These are phyloP conservation scores for Erysimum cheiri DNA, from an alignment of 441 rosid genomes.

Conservation along the genomic window DNA sequence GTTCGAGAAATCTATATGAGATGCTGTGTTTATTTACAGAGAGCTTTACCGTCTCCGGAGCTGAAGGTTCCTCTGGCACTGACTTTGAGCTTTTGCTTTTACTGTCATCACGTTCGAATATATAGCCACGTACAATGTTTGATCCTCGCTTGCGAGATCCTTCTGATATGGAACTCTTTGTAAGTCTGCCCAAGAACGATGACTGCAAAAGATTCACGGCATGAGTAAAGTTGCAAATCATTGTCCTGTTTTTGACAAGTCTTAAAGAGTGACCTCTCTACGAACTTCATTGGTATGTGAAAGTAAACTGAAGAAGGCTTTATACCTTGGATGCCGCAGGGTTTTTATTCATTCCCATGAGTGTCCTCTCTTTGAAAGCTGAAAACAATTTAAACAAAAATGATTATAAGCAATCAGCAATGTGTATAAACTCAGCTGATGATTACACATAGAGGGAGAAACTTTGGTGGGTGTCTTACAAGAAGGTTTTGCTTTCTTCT, in stretches of 20 bases:
- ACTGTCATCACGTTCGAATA: conserved; percentile 85
- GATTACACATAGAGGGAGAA: conserved; percentile 27
- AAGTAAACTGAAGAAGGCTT: conserved; percentile 32
- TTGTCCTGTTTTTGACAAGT: conserved; percentile 1
- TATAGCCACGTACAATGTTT: conserved; percentile 62
- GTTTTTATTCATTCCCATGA: conserved; percentile 54
- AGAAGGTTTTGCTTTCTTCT: conserved; percentile 66
- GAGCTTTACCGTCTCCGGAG: conserved; percentile 59
- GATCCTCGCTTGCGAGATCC: conserved; percentile 62
- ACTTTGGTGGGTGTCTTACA: conserved; percentile 52
- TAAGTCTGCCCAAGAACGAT: conserved; percentile 71
- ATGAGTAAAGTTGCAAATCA: conserved; percentile 17
- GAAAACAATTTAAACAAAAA: conserved; percentile 36
- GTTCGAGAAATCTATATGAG: conserved; percentile 3
- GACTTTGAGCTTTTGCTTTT: conserved; percentile 56
- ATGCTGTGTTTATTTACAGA: conserved; percentile 18
- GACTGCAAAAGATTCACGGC: conserved; percentile 62
- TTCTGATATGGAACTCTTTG: conserved; percentile 60
- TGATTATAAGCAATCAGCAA: conserved; percentile 23
- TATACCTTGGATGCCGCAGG: conserved; percentile 66
- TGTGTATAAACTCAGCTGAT: conserved; percentile 25
- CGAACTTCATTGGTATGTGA: conserved; percentile 13
- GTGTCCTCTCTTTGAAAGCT: conserved; percentile 60
- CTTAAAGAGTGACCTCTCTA: conserved; percentile 20
- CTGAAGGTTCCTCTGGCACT: conserved; percentile 61